These are phyloP conservation scores for Gypsophila paniculata DNA, from an alignment of 179 eudicot genomes.

Conservation along the genomic window DNA sequence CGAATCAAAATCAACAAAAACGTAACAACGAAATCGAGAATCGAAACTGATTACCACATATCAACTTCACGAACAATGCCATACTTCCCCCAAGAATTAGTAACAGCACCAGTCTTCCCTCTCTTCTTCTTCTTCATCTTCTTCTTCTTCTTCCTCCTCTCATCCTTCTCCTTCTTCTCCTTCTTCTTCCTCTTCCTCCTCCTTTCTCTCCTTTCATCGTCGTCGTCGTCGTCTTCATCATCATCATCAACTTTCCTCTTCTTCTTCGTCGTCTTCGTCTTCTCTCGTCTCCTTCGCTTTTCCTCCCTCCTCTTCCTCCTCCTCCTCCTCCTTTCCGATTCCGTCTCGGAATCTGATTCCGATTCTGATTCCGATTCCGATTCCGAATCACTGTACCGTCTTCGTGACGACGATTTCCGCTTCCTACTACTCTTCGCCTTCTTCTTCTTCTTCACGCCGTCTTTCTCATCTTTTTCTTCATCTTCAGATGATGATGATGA, in stretches of 20 bases:
- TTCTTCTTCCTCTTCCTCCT: conserved; percentile 42
- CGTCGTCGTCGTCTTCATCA: conserved; percentile 23
- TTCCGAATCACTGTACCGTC: conserved; percentile 33
- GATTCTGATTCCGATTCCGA: conserved; percentile 43
- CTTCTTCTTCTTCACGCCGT: conserved; percentile 1
- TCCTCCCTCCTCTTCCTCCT: conserved; percentile 26
- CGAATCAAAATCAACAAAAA: not conserved
- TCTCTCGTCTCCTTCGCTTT: conserved; percentile 32
- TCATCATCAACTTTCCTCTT: conserved; percentile 25
- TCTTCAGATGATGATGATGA: conserved; percentile 4
- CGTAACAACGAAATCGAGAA: not conserved
- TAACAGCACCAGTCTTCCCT: conserved; percentile 65
- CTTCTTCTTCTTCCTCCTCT: conserved; percentile 31
- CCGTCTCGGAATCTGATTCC: conserved; percentile 28
- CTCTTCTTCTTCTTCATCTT: conserved; percentile 42
- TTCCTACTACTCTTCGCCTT: conserved; percentile 23
- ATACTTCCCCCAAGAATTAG: conserved; percentile 82
- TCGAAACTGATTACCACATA: conserved; percentile 59
- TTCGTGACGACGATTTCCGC: conserved; percentile 24
- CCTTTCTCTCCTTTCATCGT: conserved; percentile 21
- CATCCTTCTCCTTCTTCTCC: conserved; percentile 25
- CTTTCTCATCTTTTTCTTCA: not conserved
- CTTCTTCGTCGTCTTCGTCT: conserved; percentile 20
- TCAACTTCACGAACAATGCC: conserved; percentile 80
- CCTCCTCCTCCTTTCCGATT: conserved; percentile 39